Base-by-base conservation (phyloP, 805 yeast species). In the Myxozyma udenii region DNA sequence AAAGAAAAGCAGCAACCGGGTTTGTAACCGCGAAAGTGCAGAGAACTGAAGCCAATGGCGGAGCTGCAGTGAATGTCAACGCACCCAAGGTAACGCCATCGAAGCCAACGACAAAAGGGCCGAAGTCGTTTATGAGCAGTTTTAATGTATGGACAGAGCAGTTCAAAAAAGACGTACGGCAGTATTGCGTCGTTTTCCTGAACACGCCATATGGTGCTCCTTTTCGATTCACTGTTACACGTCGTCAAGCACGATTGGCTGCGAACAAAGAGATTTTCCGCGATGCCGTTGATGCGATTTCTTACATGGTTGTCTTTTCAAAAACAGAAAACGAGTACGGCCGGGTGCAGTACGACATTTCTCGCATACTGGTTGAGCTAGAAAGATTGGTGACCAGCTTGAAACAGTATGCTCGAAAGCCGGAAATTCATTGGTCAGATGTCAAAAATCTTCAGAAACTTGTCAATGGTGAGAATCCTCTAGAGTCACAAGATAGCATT, bases 271-370 rank as follows among this genome's bases (percentile, higher is more conserved):
- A 51, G 16, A 44, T 66, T n/a, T 28, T 45, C 39, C 21, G 40
- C n/a, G 61, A 61, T 35, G 69, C 73, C 4, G 50, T 69, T n/a
- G 43, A 55, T 25, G 64, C 69, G 1, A 50, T 73, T 16, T 57
- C 70, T 6, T 51, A 58, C 3, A 53, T 72, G 18, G 64, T 70
- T 2, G 61, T 60, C 32, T 58, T 56, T 25, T 70, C 75, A 1
- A 47, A 64, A 12, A 57, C 60, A 4, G 76, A 72, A 44, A 76
- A 72, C 53, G 53, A 62, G 7, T 62, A 60, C 46, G 76, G 76
- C 16, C 67, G 63, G 11, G 76, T 73, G 11, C 76, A 73, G 58
- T 56, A 62, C n/a, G 71, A 71, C 21, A 67, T 72, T 38, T 69
- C 71, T 4, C 55, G 57, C 9, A 61, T 64, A 11, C 57, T 72